phyloP scores from a whole-genome alignment of 2,329 filamentous ascomycete species.

The Didymella glomerata region DNA sequence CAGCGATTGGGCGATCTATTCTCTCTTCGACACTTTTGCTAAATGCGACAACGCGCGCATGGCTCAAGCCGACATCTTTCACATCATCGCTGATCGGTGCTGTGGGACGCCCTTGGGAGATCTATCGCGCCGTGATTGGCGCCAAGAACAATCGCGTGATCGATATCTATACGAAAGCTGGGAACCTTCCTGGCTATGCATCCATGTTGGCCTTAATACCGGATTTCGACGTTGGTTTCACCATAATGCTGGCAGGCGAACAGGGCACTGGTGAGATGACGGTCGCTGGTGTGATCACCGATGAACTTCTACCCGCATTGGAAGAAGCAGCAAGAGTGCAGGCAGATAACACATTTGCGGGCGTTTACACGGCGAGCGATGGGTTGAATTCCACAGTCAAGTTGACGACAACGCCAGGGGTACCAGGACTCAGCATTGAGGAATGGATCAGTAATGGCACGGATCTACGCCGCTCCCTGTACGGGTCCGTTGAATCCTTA shows the following conservation, averaged over 20 bases:
- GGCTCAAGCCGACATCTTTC: conserved; percentile 54
- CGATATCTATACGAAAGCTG: conserved; percentile 55
- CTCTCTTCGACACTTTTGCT: conserved; percentile 50
- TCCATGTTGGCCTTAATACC: conserved; percentile 54
- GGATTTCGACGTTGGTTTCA: conserved; percentile 56
- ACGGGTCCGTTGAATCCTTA: not conserved
- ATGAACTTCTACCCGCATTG: conserved; percentile 28
- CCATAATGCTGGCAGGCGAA: conserved; percentile 47
- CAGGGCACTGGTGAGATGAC: not conserved
- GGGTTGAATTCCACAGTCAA: conserved; percentile 40
- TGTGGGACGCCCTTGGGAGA: conserved; percentile 52
- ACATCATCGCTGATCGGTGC: conserved; percentile 47
- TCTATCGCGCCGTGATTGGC: conserved; percentile 39
- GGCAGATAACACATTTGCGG: conserved; percentile 37
- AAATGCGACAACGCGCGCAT: conserved; percentile 47
- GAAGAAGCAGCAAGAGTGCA: conserved; percentile 40
- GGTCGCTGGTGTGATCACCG: conserved; percentile 20
- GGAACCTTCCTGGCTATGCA: conserved; percentile 53
- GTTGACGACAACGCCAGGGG: conserved; percentile 30
- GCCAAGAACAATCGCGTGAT: conserved; percentile 25
- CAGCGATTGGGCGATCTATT: conserved; percentile 52
- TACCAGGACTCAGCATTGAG: conserved; percentile 41
- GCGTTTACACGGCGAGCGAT: conserved; percentile 33
- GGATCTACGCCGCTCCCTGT: conserved; percentile 29
- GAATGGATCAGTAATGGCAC: conserved; percentile 45